Conservation (phyloP, 164 flowering plant species). For the Tetracentron sinense region DNA sequence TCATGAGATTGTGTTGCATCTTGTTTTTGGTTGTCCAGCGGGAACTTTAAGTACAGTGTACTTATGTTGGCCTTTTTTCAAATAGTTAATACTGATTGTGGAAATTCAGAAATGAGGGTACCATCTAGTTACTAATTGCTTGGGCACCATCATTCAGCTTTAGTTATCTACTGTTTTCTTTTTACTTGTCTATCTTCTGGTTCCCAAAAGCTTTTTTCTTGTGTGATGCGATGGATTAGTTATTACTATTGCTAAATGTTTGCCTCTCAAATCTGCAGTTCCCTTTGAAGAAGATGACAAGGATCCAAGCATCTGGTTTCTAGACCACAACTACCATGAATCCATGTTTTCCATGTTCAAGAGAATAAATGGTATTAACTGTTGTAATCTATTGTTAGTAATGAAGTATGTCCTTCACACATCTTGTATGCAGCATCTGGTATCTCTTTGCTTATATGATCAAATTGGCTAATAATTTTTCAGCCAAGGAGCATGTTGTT, state of each 20-base stretch:
- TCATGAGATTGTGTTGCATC: no score
- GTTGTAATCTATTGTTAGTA: neutral
- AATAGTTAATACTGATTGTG: neutral
- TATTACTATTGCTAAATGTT: constrained; percentile 1
- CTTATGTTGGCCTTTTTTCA: no score
- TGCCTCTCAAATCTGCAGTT: constrained; percentile 41
- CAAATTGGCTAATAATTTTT: constrained; percentile 15
- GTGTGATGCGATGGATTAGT: neutral
- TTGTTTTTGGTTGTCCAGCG: no score
- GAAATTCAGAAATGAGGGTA: neutral
- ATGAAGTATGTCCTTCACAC: neutral
- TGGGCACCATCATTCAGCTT: neutral
- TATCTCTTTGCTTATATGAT: constrained; percentile 2
- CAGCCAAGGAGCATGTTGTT: constrained; percentile 99
- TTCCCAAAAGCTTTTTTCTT: neutral
- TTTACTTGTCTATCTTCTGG: neutral
- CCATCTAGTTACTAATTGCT: no score
- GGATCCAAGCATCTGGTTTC: constrained; percentile 95
- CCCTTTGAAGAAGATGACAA: constrained; percentile 98
- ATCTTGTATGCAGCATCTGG: neutral
- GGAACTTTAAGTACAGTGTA: no score
- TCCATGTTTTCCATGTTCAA: constrained; percentile 98
- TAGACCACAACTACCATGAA: constrained; percentile 97
- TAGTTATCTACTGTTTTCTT: neutral
- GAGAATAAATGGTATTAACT: constrained; percentile 80